Conservation (phyloP, 306 rosid genomes). For the Dryas drummondii region DNA sequence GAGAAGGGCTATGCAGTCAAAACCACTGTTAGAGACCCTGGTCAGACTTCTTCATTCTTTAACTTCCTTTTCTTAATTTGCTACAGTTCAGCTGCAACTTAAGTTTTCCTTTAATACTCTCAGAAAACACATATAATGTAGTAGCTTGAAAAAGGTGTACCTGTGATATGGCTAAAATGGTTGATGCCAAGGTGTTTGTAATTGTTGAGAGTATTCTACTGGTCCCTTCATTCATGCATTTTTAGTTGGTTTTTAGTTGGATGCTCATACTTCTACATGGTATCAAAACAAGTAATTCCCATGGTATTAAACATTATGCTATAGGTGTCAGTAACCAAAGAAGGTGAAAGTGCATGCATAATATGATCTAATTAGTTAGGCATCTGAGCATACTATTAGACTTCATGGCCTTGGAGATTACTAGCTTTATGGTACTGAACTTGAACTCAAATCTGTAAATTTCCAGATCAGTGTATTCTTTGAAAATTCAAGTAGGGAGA, state of each 20-base stretch:
- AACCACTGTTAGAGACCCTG: conserved; percentile 74
- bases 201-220: too few relatives aligned
- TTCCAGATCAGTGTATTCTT: background rate
- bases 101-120: too few relatives aligned
- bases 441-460: background rate
- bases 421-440: background rate
- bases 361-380: background rate
- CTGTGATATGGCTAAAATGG: background rate
- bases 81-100: background rate
- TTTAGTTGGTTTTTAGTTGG: too few relatives aligned
- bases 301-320: background rate
- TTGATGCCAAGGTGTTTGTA: background rate
- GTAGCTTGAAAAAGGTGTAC: background rate
- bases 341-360: background rate
- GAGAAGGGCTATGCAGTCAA: conserved; percentile 66
- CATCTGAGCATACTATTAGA: background rate
- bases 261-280: too few relatives aligned
- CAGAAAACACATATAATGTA: background rate
- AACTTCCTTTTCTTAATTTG: background rate
- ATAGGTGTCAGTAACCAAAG: background rate
- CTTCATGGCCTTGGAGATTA: background rate
- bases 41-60: conserved; percentile 24
- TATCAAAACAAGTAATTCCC: background rate
- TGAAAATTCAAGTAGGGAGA: background rate
- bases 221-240: too few relatives aligned